Conservation (phyloP, 2,329 filamentous ascomycete genomes). For the Cladobotryum protrusum region DNA sequence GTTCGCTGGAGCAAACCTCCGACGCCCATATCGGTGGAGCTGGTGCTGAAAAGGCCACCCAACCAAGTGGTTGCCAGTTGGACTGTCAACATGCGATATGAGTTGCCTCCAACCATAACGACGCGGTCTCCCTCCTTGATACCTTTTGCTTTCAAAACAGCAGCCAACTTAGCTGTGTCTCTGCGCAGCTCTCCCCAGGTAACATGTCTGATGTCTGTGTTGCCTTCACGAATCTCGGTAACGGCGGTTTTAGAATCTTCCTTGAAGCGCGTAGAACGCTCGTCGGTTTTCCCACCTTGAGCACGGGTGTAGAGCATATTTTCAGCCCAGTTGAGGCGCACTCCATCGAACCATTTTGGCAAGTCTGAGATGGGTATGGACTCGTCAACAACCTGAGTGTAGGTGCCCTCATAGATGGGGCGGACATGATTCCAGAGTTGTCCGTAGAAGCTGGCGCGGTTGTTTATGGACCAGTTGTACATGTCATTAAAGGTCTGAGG, state of each 20-base stretch:
- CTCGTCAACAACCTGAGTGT: constrained; percentile 60
- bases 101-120: constrained; percentile 69
- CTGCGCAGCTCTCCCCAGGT: constrained; percentile 62
- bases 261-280: constrained; percentile 53
- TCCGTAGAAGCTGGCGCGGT: constrained; percentile 59
- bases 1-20: constrained; percentile 70
- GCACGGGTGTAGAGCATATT: constrained; percentile 63
- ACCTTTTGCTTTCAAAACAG: constrained; percentile 60
- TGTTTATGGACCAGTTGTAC: constrained; percentile 60
- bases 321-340: constrained; percentile 71
- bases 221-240: constrained; percentile 67
- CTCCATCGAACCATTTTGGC: constrained; percentile 71
- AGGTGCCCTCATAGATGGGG: constrained; percentile 58
- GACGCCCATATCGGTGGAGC: constrained; percentile 77
- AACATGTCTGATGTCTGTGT: constrained; percentile 46
- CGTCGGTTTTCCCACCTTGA: constrained; percentile 29
- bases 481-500: constrained; percentile 53
- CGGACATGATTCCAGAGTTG: constrained; percentile 54
- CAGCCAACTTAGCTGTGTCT: constrained; percentile 52
- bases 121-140: constrained; percentile 67
- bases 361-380: constrained; percentile 61
- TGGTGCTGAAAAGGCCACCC: constrained; percentile 69
- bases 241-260: constrained; percentile 65
- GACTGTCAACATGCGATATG: constrained; percentile 65
- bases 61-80: constrained; percentile 64